Conservation (phyloP, 1,139 yeast genomes). For the Yamadazyma siamensis region DNA sequence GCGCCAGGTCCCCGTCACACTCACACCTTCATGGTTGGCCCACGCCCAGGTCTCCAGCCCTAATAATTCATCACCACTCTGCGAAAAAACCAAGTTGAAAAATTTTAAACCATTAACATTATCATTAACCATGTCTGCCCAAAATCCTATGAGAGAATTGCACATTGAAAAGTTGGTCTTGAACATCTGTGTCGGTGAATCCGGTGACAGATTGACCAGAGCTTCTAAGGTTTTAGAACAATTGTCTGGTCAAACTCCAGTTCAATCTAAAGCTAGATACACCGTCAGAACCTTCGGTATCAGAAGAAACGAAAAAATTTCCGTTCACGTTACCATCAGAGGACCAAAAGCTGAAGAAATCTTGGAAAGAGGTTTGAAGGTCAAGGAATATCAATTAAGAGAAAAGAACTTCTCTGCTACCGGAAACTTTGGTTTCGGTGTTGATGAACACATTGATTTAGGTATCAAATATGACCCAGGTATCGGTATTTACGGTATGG, state of each 20-base stretch:
- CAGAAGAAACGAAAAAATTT: slow-evolving; percentile 99
- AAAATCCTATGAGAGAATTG: slow-evolving; percentile 91
- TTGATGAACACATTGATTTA: slow-evolving; percentile 98
- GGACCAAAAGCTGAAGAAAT: slow-evolving; percentile 99
- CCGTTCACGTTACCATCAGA: slow-evolving; percentile 99
- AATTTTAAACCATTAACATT: too few relatives aligned
- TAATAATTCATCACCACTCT: too few relatives aligned
- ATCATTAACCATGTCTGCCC: slow-evolving; percentile 17
- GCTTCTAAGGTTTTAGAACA: slow-evolving; percentile 99
- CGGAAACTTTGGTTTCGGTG: slow-evolving; percentile 99
- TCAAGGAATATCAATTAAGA: slow-evolving; percentile 97
- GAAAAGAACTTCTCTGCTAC: slow-evolving; percentile 94
- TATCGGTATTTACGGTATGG: slow-evolving; percentile 99
- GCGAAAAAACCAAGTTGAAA: too few relatives aligned
- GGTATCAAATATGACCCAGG: slow-evolving; percentile 99
- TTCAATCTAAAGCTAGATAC: slow-evolving; percentile 99
- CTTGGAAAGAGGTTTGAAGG: slow-evolving; percentile 99
- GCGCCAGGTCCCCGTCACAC: too few relatives aligned
- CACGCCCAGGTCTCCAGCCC: too few relatives aligned
- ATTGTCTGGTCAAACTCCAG: slow-evolving; percentile 99
- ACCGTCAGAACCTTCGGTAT: slow-evolving; percentile 99
- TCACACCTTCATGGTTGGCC: too few relatives aligned
- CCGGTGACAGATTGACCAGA: slow-evolving; percentile 99
- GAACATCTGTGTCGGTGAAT: slow-evolving; percentile 99
- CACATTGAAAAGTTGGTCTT: slow-evolving; percentile 99